Percentiles rank a stretch among this genome's conserved stretches.
These are phyloP conservation scores for Aspergillus biplanus DNA, from an alignment of 495 filamentous ascomycete species.

Conservation along the genomic window DNA sequence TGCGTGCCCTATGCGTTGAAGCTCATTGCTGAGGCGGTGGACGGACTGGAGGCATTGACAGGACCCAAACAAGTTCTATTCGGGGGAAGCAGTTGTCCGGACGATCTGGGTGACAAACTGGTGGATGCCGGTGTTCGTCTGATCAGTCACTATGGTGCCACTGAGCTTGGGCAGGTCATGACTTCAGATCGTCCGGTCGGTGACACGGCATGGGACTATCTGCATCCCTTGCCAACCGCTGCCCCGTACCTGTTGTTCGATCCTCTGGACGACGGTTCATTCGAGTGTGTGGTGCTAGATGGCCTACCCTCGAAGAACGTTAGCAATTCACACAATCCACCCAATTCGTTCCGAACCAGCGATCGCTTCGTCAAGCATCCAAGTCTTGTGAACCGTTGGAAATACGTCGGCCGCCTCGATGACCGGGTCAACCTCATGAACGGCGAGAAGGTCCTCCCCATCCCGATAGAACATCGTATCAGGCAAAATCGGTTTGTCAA, in stretches of 20 bases:
- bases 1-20: conserved; percentile 58
- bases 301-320: conserved; percentile 65
- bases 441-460: conserved; percentile 69
- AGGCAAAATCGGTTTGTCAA: conserved; percentile 20
- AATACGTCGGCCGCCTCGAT: conserved; percentile 60
- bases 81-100: conserved; percentile 55
- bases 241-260: conserved; percentile 52
- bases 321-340: conserved; percentile 57
- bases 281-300: conserved; percentile 60
- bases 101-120: conserved; percentile 57
- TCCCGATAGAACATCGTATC: conserved; percentile 56
- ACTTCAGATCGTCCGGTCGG: conserved; percentile 43
- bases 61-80: conserved; percentile 46
- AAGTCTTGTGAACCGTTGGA: conserved; percentile 53
- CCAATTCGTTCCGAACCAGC: conserved; percentile 37
- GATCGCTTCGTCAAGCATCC: conserved; percentile 57
- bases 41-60: conserved; percentile 47
- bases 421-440: conserved; percentile 62
- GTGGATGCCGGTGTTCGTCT: conserved; percentile 56
- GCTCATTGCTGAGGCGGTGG: conserved; percentile 49
- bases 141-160: conserved; percentile 51
- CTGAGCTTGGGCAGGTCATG: conserved; percentile 61
- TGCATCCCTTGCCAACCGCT: conserved; percentile 44
- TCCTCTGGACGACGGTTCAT: conserved; percentile 46
- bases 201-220: conserved; percentile 68